Conservation (phyloP, 768 basidiomycete genomes). For the Macrolepiota dolichaula region DNA sequence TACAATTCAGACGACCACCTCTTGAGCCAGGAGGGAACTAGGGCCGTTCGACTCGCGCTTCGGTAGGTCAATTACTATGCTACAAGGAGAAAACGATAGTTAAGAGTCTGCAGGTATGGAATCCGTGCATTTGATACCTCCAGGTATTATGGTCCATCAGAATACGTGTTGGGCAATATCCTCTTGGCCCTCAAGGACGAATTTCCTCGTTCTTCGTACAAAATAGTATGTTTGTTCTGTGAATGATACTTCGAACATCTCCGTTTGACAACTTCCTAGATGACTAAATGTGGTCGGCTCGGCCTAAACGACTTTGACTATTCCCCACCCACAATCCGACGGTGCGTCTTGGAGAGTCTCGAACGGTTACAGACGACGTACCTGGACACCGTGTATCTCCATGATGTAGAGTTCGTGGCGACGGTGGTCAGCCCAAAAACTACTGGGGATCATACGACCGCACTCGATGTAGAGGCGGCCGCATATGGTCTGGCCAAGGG, state of each 20-base stretch:
- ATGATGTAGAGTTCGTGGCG: constrained; percentile 81
- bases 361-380: constrained; percentile 70
- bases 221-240: constrained; percentile 45
- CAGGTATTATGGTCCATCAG: constrained; percentile 77
- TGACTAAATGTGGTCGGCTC: constrained; percentile 86
- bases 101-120: constrained; percentile 56
- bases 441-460: constrained; percentile 54
- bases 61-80: constrained; percentile 43
- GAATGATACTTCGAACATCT: not conserved
- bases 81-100: not conserved
- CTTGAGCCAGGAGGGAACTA: constrained; percentile 52
- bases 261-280: constrained; percentile 34
- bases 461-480: constrained; percentile 48
- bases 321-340: constrained; percentile 58
- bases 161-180: constrained; percentile 69
- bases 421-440: constrained; percentile 44
- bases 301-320: constrained; percentile 72
- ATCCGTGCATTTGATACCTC: constrained; percentile 82
- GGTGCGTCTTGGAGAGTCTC: constrained; percentile 64
- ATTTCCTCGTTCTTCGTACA: constrained; percentile 77
- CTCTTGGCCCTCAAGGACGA: constrained; percentile 56
- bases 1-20: constrained; percentile 66
- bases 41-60: constrained; percentile 70
- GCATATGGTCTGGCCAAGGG: constrained; percentile 65
- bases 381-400: constrained; percentile 77